Evolutionary conservation across 2,329 filamentous ascomycete species (phyloP).

Genomic region (Colletotrichum sp.): DNA sequence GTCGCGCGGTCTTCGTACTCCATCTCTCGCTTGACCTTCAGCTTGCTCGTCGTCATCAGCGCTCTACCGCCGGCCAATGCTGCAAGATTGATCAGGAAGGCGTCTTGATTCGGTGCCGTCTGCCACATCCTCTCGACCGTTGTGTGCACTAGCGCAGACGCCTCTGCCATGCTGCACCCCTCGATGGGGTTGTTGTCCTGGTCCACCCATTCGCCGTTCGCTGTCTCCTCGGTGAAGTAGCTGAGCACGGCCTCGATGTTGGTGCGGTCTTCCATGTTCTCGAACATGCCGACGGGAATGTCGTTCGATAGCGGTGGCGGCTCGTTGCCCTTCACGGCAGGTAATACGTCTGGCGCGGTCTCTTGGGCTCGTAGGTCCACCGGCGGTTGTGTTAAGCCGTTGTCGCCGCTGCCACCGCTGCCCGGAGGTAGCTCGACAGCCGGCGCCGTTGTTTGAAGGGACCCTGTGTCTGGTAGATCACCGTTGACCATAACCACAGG

Average conservation of each 20-base stretch:
- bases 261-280: slow-evolving; percentile 48
- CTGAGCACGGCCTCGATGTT: slow-evolving; percentile 63
- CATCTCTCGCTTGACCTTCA: slow-evolving; percentile 49
- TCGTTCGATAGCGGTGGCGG: background rate
- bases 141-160: slow-evolving; percentile 55
- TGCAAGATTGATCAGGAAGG: slow-evolving; percentile 64
- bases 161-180: slow-evolving; percentile 55
- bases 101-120: slow-evolving; percentile 54
- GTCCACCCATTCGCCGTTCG: slow-evolving; percentile 58
- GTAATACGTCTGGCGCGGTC: background rate
- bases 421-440: background rate
- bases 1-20: slow-evolving; percentile 42
- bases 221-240: slow-evolving; percentile 56
- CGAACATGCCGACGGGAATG: slow-evolving; percentile 26
- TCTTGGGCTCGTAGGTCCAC: background rate
- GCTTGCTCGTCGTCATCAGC: slow-evolving; percentile 48
- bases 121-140: slow-evolving; percentile 58
- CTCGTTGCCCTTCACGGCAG: background rate
- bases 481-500: slow-evolving; percentile 60
- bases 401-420: background rate
- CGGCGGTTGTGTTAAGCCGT: background rate
- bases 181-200: slow-evolving; percentile 45
- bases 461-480: slow-evolving; percentile 17
- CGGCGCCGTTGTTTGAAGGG: background rate
- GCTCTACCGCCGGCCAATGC: slow-evolving; percentile 59